These are phyloP conservation scores for Amauroascus verrucosus DNA, from an alignment of 2,329 filamentous ascomycete species.

Conservation along the genomic window DNA sequence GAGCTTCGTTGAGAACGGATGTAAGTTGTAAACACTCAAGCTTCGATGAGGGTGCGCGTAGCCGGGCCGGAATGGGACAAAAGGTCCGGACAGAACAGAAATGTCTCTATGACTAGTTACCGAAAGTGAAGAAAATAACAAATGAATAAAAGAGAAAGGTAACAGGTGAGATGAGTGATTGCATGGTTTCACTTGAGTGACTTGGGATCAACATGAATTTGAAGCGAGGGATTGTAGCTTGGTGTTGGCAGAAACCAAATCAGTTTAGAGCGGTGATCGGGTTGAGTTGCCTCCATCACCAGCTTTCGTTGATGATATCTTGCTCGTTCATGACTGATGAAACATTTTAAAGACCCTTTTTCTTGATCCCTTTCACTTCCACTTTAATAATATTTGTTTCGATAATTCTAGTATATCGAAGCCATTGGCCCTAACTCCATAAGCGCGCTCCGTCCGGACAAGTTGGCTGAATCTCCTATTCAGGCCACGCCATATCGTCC, in stretches of 20 bases:
- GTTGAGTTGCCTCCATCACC: not conserved
- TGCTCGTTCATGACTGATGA: not conserved
- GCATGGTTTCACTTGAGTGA: not conserved
- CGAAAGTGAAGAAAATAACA: not conserved
- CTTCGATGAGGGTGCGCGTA: not conserved
- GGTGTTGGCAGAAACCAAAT: slow-evolving; percentile 1
- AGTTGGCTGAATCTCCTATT: not conserved
- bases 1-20: not conserved
- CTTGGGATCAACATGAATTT: not conserved
- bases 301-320: not conserved
- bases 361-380: not conserved
- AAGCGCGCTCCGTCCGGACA: not conserved
- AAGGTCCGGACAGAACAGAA: not conserved
- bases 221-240: too few relatives aligned
- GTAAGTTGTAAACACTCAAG: not conserved
- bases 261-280: not conserved
- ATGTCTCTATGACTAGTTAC: not conserved
- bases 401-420: not conserved
- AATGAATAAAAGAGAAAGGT: not conserved
- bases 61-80: not conserved
- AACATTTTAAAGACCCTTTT: slow-evolving; percentile 2
- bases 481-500: slow-evolving; percentile 10
- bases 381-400: not conserved
- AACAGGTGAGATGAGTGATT: not conserved
- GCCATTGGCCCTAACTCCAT: not conserved